phyloP scores from a whole-genome alignment of 305 asterid species.

The Andrographis paniculata region DNA sequence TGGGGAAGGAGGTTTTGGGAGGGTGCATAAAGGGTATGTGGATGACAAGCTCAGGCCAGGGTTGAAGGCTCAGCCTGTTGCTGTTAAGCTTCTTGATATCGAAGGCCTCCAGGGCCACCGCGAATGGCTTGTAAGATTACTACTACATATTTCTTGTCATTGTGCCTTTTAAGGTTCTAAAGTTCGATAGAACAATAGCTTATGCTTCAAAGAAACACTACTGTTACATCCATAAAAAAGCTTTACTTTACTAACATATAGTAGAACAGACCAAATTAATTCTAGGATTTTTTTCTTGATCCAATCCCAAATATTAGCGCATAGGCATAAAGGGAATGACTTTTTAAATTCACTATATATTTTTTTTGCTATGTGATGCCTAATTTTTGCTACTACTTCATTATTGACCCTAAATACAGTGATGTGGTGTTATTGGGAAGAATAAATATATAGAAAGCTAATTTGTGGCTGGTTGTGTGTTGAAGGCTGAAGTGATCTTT shows the following conservation, averaged over 20 bases:
- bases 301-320: no score
- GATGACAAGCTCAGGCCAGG: constrained; percentile 54
- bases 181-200: background rate
- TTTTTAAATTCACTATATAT: no score
- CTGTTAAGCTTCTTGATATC: constrained; percentile 83
- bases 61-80: constrained; percentile 76
- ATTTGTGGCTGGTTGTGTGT: background rate
- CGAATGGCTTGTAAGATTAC: constrained; percentile 82
- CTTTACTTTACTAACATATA: no score
- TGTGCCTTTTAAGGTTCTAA: background rate
- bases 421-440: no score
- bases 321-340: no score
- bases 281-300: no score
- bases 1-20: constrained; percentile 92
- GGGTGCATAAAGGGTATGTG: constrained; percentile 71
- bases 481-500: constrained; percentile 87
- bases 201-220: no score
- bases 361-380: no score
- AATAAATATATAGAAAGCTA: background rate
- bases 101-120: constrained; percentile 93
- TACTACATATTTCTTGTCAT: background rate
- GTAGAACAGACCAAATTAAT: no score
- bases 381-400: no score
- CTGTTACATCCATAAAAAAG: no score
- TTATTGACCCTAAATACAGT: no score